Conservation (phyloP, 768 basidiomycete genomes). For the Brasilioporus rufonigricans region DNA sequence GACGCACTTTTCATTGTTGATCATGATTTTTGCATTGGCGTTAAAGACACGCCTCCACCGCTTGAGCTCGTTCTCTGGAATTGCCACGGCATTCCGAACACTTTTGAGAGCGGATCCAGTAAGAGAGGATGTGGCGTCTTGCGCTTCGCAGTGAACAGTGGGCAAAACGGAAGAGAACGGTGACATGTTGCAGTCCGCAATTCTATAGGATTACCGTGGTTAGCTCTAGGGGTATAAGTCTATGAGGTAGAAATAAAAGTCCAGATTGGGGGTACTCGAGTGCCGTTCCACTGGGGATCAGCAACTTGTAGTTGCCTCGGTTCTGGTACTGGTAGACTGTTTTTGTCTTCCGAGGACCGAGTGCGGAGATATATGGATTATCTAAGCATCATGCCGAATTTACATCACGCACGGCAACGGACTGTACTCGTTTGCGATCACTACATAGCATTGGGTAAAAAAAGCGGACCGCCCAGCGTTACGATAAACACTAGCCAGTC, state of each 20-base stretch:
- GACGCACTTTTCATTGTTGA: conserved; percentile 80
- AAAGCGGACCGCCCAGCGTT: not conserved
- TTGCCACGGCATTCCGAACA: conserved; percentile 65
- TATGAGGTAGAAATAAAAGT: conserved; percentile 19
- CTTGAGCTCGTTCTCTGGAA: conserved; percentile 80
- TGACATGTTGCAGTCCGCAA: conserved; percentile 32
- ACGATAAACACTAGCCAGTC: conserved; percentile 1
- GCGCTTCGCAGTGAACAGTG: conserved; percentile 53
- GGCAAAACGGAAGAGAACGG: conserved; percentile 43
- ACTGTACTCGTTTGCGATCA: not conserved
- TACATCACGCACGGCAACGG: conserved; percentile 24
- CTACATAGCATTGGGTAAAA: conserved; percentile 1
- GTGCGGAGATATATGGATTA: conserved; percentile 35
- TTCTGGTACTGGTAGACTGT: conserved; percentile 3
- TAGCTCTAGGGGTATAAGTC: conserved; percentile 34
- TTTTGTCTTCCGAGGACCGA: conserved; percentile 2
- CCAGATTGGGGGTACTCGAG: conserved; percentile 14
- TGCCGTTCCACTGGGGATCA: conserved; percentile 16
- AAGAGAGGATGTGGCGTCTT: conserved; percentile 39
- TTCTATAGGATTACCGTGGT: conserved; percentile 31
- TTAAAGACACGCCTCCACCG: conserved; percentile 92
- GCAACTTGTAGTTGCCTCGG: conserved; percentile 1
- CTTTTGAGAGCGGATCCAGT: conserved; percentile 56
- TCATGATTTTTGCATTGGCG: conserved; percentile 65
- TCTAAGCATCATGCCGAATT: conserved; percentile 26